A percentile compares a stretch with the other conserved stretches of the same genome.
Evolutionary conservation across 495 filamentous ascomycete genomes (phyloP).

Genomic region (Lasiosphaeriaceae sp.): DNA sequence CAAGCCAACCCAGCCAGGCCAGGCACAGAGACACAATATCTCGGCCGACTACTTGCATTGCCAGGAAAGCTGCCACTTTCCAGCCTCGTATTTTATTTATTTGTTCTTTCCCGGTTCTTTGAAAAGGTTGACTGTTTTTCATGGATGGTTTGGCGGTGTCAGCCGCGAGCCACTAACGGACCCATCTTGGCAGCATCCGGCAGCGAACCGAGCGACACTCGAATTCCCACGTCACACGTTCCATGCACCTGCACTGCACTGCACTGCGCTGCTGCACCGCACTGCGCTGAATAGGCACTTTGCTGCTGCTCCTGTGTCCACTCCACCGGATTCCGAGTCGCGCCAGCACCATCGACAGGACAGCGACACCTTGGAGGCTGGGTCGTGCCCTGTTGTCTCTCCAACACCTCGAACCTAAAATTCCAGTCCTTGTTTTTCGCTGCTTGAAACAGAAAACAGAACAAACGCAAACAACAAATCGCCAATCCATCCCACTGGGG

Average conservation of each 20-base stretch:
- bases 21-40: background rate
- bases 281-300: too few relatives aligned
- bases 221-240: background rate
- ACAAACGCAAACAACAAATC: too few relatives aligned
- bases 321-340: conserved; percentile 9
- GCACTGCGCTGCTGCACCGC: too few relatives aligned
- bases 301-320: background rate
- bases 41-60: background rate
- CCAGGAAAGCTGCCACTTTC: background rate
- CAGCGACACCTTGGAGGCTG: too few relatives aligned
- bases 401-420: background rate
- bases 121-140: too few relatives aligned
- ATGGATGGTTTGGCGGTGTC: too few relatives aligned
- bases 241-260: too few relatives aligned
- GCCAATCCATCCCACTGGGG: too few relatives aligned
- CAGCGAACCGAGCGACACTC: background rate
- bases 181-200: background rate
- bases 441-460: too few relatives aligned
- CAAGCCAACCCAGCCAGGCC: background rate
- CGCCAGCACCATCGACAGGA: background rate
- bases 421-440: too few relatives aligned
- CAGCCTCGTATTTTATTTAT: too few relatives aligned
- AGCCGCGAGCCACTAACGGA: background rate
- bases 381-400: background rate
- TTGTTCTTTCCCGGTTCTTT: too few relatives aligned